A percentile compares a stretch with the other conserved stretches of the same genome.
Conservation (phyloP, 441 rosid genomes). For the Adansonia gregorii region DNA sequence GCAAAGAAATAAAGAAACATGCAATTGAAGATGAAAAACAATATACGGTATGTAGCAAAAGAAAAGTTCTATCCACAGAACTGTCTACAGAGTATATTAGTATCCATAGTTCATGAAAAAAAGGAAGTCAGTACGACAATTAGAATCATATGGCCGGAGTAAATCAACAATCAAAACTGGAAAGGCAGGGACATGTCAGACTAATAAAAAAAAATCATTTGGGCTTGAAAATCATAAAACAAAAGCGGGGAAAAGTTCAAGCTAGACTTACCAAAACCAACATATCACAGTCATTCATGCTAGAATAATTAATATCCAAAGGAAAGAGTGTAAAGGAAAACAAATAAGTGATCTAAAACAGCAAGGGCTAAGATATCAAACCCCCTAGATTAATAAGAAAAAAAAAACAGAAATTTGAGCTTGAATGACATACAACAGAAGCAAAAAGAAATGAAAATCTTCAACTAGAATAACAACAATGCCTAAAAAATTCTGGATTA, state of each 20-base stretch:
- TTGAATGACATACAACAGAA: background rate
- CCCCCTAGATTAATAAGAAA: background rate
- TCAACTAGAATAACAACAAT: background rate
- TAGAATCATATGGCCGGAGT: background rate
- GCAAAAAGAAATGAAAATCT: background rate
- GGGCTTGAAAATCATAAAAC: background rate
- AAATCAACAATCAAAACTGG: background rate
- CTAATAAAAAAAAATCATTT: background rate
- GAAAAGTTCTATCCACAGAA: background rate
- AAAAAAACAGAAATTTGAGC: background rate
- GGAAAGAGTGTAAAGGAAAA: background rate
- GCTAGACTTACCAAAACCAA: background rate
- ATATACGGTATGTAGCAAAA: background rate
- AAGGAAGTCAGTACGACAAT: background rate
- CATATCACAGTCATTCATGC: background rate
- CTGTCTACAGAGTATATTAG: background rate
- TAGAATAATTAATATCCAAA: background rate
- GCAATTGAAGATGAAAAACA: constrained; percentile 1
- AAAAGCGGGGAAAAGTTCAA: background rate
- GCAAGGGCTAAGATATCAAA: background rate
- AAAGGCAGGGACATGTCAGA: background rate
- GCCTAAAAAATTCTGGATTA: background rate
- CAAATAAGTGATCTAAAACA: background rate
- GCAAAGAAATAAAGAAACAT: background rate
- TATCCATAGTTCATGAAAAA: background rate